These are phyloP conservation scores for Houttuynia cordata DNA, from an alignment of 164 flowering plant species.

Conservation along the genomic window DNA sequence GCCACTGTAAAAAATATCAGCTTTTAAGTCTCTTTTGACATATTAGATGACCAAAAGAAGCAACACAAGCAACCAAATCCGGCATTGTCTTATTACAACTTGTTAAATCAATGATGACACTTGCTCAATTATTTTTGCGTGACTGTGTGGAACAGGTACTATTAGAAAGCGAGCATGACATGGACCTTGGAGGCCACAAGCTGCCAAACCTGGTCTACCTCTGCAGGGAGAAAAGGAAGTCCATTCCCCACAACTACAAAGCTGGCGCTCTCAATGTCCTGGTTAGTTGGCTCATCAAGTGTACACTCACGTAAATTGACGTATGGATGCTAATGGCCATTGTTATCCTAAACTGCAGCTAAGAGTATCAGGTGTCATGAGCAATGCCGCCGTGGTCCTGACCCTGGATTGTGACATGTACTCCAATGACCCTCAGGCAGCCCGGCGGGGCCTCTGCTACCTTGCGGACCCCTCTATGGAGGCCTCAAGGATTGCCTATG, in stretches of 20 bases:
- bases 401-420: slow-evolving; percentile 52
- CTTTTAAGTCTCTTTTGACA: too few species aligned
- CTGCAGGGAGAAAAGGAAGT: slow-evolving; percentile 53
- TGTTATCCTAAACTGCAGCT: not conserved
- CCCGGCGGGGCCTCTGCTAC: slow-evolving; percentile 45
- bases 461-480: too few species aligned
- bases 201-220: slow-evolving; percentile 72
- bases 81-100: too few species aligned
- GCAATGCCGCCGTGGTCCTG: slow-evolving; percentile 44
- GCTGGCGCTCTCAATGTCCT: slow-evolving; percentile 57
- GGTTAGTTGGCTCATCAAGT: too few species aligned
- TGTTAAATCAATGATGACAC: too few species aligned
- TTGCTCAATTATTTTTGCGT: too few species aligned
- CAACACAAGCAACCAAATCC: too few species aligned
- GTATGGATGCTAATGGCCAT: too few species aligned
- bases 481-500: slow-evolving; percentile 20
- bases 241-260: slow-evolving; percentile 37
- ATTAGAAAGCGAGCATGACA: slow-evolving; percentile 31
- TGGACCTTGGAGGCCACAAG: slow-evolving; percentile 27
- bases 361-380: slow-evolving; percentile 36
- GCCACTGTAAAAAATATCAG: too few species aligned
- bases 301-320: too few species aligned
- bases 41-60: too few species aligned
- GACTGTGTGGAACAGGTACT: slow-evolving; percentile 39
- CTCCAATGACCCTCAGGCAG: slow-evolving; percentile 62